A percentile compares a stretch with the other conserved stretches of the same genome.
These are phyloP conservation scores for Cordyceps pruinosa DNA, from an alignment of 2,329 filamentous ascomycete species.

Conservation along the genomic window DNA sequence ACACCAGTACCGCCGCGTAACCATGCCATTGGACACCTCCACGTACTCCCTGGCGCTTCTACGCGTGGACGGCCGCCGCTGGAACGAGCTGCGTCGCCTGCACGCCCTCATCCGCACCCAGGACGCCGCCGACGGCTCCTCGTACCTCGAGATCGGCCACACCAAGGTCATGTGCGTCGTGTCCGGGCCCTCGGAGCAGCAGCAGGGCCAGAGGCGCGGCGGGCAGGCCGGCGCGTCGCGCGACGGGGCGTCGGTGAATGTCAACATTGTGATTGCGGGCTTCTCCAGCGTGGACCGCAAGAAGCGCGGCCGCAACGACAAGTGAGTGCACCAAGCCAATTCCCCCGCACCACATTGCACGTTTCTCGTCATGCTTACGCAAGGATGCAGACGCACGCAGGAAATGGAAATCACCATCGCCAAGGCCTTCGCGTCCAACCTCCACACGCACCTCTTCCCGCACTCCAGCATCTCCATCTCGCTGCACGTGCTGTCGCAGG, in stretches of 20 bases:
- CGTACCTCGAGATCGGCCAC: conserved; percentile 94
- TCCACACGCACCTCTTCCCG: conserved; percentile 85
- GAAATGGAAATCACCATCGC: conserved; percentile 77
- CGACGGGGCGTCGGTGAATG: conserved; percentile 55
- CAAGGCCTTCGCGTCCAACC: conserved; percentile 65
- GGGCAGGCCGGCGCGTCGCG: conserved; percentile 39
- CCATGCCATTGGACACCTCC: conserved; percentile 93
- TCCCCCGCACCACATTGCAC: neutral
- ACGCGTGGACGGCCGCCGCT: conserved; percentile 77
- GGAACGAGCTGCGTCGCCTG: conserved; percentile 91
- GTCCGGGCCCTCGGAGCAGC: conserved; percentile 69
- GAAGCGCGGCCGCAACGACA: conserved; percentile 67
- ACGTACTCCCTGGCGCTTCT: conserved; percentile 83
- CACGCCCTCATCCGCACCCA: conserved; percentile 89
- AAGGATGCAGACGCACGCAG: conserved; percentile 56
- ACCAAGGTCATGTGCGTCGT: conserved; percentile 95
- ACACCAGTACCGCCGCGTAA: too few relatives aligned
- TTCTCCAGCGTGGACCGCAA: conserved; percentile 85
- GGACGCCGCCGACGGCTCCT: conserved; percentile 84
- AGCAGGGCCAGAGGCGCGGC: conserved; percentile 19
- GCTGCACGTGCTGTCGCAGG: conserved; percentile 80
- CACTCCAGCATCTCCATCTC: conserved; percentile 78
- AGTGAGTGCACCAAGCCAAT: too few relatives aligned
- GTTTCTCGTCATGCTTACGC: neutral
- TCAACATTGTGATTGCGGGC: conserved; percentile 78